Percentiles rank a stretch among this genome's conserved stretches.
phyloP scores from a whole-genome alignment of 2,329 filamentous ascomycete genomes.

The Apiospora saccharicola region DNA sequence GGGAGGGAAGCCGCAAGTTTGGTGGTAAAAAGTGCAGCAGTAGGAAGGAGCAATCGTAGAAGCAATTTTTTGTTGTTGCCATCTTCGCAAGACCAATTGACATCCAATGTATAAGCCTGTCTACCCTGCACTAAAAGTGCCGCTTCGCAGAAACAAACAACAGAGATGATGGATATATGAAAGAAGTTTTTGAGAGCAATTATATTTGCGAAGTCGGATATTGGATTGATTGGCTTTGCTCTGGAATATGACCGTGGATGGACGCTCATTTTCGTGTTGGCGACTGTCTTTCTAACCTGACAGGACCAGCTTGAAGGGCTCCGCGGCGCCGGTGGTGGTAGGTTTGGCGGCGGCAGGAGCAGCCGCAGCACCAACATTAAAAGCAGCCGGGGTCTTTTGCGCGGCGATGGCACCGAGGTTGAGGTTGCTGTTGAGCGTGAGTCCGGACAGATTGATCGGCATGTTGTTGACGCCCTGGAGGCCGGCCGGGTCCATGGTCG shows the following conservation, averaged over 20 bases:
- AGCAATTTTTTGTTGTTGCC: not conserved
- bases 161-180: not conserved
- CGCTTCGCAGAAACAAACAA: slow-evolving; percentile 19
- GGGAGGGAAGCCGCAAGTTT: not conserved
- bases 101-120: slow-evolving; percentile 14
- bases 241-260: not conserved
- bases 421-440: slow-evolving; percentile 37
- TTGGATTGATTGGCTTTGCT: not conserved
- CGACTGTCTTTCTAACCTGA: slow-evolving; percentile 1
- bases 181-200: slow-evolving; percentile 1
- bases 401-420: slow-evolving; percentile 36
- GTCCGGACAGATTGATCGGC: slow-evolving; percentile 37
- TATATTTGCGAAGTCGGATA: not conserved
- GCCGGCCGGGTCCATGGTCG: slow-evolving; percentile 34
- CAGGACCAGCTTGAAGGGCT: slow-evolving; percentile 6
- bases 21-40: not conserved
- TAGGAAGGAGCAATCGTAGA: not conserved
- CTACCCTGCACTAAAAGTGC: slow-evolving; percentile 19
- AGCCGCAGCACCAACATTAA: not conserved
- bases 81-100: slow-evolving; percentile 17
- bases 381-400: slow-evolving; percentile 4
- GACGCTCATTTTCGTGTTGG: not conserved
- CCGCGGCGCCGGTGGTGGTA: not conserved
- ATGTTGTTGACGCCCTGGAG: slow-evolving; percentile 36
- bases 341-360: not conserved